A percentile compares a stretch with the other conserved stretches of the same genome.
These are phyloP conservation scores for Colletotrichum shisoi DNA, from an alignment of 2,329 filamentous ascomycete species.

Conservation along the genomic window DNA sequence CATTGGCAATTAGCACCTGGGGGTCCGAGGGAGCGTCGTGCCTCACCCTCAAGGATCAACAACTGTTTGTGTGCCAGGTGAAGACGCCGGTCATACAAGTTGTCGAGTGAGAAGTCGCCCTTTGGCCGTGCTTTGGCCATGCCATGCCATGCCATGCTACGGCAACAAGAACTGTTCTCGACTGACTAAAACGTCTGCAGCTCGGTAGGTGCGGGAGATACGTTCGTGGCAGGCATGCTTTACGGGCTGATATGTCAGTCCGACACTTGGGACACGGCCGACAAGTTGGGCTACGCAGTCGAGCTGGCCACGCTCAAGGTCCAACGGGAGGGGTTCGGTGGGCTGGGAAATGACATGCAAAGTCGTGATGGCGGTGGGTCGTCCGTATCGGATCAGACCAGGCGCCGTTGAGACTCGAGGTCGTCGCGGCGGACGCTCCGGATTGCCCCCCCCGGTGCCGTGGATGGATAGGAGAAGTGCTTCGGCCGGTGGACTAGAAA, in stretches of 20 bases:
- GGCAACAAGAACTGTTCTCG: not conserved
- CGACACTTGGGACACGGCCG: constrained; percentile 57
- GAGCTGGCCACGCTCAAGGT: constrained; percentile 74
- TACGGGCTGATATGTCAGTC: constrained; percentile 64
- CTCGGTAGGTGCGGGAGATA: constrained; percentile 77
- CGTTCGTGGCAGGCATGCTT: constrained; percentile 76
- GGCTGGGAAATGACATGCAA: constrained; percentile 52
- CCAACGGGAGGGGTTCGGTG: constrained; percentile 69
- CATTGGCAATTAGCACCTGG: constrained; percentile 66
- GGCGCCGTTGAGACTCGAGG: constrained; percentile 9
- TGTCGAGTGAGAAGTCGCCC: constrained; percentile 64
- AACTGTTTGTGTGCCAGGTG: constrained; percentile 55
- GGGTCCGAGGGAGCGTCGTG: constrained; percentile 58
- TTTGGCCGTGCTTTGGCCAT: not conserved
- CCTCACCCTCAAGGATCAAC: constrained; percentile 50
- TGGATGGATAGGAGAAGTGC: constrained; percentile 16
- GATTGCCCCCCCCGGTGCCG: constrained; percentile 30
- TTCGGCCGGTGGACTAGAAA: constrained; percentile 31
- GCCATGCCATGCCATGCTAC: not conserved
- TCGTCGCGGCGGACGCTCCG: constrained; percentile 24
- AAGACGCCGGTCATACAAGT: constrained; percentile 52
- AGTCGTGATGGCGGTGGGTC: constrained; percentile 40
- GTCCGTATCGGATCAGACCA: constrained; percentile 34
- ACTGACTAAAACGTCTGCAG: constrained; percentile 52
- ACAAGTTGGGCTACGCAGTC: constrained; percentile 68